Conservation (phyloP, 164 flowering plant species). For the Annona cherimola region DNA sequence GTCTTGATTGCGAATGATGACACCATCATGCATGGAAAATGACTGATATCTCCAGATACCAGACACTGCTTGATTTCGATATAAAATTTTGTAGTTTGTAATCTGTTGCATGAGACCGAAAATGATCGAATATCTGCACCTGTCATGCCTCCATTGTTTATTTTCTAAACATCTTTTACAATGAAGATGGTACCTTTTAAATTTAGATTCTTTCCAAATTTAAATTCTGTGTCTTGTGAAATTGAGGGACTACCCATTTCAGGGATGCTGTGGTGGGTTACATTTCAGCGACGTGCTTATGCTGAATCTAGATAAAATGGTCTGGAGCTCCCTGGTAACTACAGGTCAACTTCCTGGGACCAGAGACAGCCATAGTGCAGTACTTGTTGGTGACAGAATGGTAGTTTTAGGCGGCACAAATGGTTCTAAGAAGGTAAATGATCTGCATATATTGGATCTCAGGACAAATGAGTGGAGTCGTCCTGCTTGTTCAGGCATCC, state of each 20-base stretch:
- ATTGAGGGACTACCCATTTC: slow-evolving; percentile 5
- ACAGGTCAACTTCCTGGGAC: slow-evolving; percentile 83
- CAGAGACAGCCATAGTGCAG: slow-evolving; percentile 89
- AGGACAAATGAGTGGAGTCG: slow-evolving; percentile 59
- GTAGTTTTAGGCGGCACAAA: slow-evolving; percentile 93
- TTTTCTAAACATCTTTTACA: too few species aligned
- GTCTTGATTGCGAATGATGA: not conserved
- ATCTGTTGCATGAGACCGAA: too few species aligned
- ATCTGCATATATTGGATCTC: slow-evolving; percentile 70
- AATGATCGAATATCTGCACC: too few species aligned
- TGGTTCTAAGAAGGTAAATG: slow-evolving; percentile 80
- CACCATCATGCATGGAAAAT: too few species aligned
- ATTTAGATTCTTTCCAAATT: not conserved
- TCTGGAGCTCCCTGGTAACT: slow-evolving; percentile 64
- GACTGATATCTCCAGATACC: too few species aligned
- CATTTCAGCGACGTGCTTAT: slow-evolving; percentile 82
- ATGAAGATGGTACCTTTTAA: not conserved
- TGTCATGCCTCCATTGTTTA: too few species aligned
- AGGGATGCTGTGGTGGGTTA: slow-evolving; percentile 97
- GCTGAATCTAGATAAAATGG: slow-evolving; percentile 64
- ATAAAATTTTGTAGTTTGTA: too few species aligned
- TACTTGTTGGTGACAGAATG: slow-evolving; percentile 59
- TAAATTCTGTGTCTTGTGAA: too few species aligned
- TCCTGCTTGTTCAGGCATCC: slow-evolving; percentile 52
- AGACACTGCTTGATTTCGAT: too few species aligned